A percentile compares a stretch with the other conserved stretches of the same genome.
These are phyloP conservation scores for Psidium guajava DNA, from an alignment of 345 rosid species.

Conservation along the genomic window DNA sequence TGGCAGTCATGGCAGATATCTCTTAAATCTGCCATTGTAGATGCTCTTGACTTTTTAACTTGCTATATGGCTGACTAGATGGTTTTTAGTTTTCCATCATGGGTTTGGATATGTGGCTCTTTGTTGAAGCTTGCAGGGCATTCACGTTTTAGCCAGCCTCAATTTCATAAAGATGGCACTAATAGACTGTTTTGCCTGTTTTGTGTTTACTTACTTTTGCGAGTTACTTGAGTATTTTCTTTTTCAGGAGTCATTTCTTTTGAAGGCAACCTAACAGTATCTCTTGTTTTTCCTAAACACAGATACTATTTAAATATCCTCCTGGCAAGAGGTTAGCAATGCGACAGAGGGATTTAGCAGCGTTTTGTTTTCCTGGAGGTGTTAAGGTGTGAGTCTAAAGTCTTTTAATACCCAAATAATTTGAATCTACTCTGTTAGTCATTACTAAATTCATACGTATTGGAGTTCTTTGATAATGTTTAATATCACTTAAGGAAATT, in stretches of 20 bases:
- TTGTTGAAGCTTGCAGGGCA: not conserved
- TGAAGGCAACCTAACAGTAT: conserved; percentile 1
- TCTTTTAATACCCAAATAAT: not conserved
- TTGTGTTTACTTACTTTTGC: not conserved
- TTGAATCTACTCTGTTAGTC: not conserved
- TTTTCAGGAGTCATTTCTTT: not conserved
- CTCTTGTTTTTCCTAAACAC: conserved; percentile 11
- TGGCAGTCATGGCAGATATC: not conserved
- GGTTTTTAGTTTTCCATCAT: not conserved
- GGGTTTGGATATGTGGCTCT: not conserved
- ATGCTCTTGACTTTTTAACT: not conserved
- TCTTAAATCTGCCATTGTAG: not conserved
- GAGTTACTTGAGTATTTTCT: not conserved
- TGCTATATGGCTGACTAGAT: not conserved
- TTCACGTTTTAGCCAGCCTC: not conserved
- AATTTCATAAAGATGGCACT: not conserved
- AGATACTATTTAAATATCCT: conserved; percentile 88
- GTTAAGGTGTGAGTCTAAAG: conserved; percentile 50
- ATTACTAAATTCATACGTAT: not conserved
- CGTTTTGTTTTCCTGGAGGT: conserved; percentile 95
- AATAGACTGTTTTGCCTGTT: not conserved
- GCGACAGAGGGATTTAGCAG: conserved; percentile 75
- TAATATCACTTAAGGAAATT: not conserved
- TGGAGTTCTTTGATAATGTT: not conserved
- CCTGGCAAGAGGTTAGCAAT: conserved; percentile 73